Percentiles rank a stretch among this genome's conserved stretches.
These are phyloP conservation scores for Hysterangium stoloniferum DNA, from an alignment of 768 basidiomycete species.

Conservation along the genomic window DNA sequence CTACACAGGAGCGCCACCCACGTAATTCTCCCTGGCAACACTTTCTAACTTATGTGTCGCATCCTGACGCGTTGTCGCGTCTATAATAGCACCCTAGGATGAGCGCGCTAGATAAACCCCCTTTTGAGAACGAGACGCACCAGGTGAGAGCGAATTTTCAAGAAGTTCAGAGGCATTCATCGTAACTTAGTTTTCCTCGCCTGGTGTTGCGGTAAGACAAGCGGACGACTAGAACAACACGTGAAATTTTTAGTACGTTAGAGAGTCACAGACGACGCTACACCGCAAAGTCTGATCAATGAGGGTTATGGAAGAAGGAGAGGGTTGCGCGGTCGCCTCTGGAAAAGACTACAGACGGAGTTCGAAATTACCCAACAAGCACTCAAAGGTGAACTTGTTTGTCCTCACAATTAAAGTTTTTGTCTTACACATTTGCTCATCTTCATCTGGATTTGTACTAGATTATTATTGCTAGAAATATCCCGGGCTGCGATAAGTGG, in stretches of 20 bases:
- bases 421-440: no score
- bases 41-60: slow-evolving; percentile 85
- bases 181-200: slow-evolving; percentile 23
- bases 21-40: slow-evolving; percentile 84
- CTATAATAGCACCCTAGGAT: slow-evolving; percentile 32
- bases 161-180: slow-evolving; percentile 93
- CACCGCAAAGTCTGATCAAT: not conserved
- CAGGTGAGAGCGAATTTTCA: slow-evolving; percentile 85
- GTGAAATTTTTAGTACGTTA: not conserved
- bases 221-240: not conserved
- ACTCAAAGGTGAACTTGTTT: not conserved
- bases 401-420: not conserved
- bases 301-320: slow-evolving; percentile 16
- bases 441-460: no score
- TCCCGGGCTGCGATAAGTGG: no score
- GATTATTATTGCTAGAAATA: no score
- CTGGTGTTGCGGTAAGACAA: slow-evolving; percentile 7
- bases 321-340: slow-evolving; percentile 20
- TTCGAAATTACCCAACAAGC: not conserved
- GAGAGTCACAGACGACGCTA: not conserved
- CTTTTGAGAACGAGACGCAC: slow-evolving; percentile 38
- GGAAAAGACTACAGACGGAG: slow-evolving; percentile 2
- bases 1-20: slow-evolving; percentile 36
- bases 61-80: slow-evolving; percentile 84
- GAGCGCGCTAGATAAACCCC: slow-evolving; percentile 24